phyloP scores from a whole-genome alignment of 345 rosid genomes.

The Pelargonium nanum region DNA sequence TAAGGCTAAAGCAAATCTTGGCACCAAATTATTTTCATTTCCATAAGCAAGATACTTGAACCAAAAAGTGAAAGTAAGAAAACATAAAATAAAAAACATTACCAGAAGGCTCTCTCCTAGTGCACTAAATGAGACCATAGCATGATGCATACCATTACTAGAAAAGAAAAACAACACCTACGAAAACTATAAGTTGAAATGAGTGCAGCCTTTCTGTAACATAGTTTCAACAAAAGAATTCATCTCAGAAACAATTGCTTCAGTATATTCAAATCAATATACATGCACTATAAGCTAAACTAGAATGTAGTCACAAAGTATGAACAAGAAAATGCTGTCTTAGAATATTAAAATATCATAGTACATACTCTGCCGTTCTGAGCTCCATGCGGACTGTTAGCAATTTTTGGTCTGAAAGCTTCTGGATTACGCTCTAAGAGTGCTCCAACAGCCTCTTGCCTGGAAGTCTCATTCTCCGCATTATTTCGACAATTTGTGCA shows the following conservation, averaged over 20 bases:
- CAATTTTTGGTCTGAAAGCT: conserved; percentile 69
- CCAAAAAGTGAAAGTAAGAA: neutral
- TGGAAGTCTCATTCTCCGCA: conserved; percentile 42
- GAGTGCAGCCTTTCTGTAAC: neutral
- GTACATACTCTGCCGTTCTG: conserved; percentile 34
- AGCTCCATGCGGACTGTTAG: conserved; percentile 46
- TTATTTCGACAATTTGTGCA: conserved; percentile 71
- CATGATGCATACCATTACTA: neutral
- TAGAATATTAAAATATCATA: neutral
- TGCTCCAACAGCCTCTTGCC: conserved; percentile 49
- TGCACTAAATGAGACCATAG: neutral
- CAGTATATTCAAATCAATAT: neutral
- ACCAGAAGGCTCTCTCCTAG: too few relatives aligned
- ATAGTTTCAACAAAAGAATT: neutral
- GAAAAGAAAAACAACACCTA: neutral
- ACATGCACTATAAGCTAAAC: neutral
- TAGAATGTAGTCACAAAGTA: neutral
- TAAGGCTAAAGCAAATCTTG: neutral
- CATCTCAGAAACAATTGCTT: neutral
- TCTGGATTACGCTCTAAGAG: conserved; percentile 63
- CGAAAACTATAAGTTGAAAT: neutral
- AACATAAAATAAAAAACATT: too few relatives aligned
- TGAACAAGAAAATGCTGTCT: neutral
- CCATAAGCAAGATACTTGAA: neutral
- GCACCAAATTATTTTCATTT: neutral